Base-by-base conservation (phyloP, 1,284 basidiomycete species). In the Cutaneotrichosporon sp. region DNA sequence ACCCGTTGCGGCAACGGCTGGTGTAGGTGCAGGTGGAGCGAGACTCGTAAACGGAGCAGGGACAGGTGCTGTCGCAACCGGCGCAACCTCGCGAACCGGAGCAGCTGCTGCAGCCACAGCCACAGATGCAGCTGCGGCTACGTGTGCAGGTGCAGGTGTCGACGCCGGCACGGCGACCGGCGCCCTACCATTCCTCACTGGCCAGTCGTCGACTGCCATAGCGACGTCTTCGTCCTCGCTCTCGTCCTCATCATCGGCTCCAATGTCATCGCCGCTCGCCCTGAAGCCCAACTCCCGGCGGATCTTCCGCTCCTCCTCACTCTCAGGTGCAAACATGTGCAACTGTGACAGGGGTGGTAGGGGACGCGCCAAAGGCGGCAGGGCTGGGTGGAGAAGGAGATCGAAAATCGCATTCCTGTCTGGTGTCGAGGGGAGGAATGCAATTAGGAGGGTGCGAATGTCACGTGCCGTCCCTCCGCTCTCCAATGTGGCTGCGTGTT, bases 271-370 rank as follows among this genome's bases (percentile, higher is more conserved):
- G n/a, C n/a, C n/a, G n/a, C n/a, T n/a, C n/a, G n/a, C n/a, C 12
- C 22, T 11, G 25, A 63, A 66, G 4, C 68, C 68, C 20, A 71
- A 47, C 27, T 63, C 66, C 14, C 49, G 38, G 14, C 70, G 35
- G 20, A 68, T 32, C 47, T 61, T 61, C 29, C 48, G 54, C 51
- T 73, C 71, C 31, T 66, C 68, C 24, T 67, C 68, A 10, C 52
- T 60, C 51, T 70, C 68, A n/a, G 59, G 52, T 9, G 59, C 57
- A 45, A 71, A 70, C 51, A 61, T 61, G 49, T 71, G 66, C 26
- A 73, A 54, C 37, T 64, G 59, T 24, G 59, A 47, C 2, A 73
- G 51, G 8, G 68, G 61, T 2, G 71, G 69, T 22, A 59, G 45
- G 0, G 66, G 61, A 32, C 71, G 61, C 10, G 55, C 41, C 34